Evolutionary conservation across 805 yeast species (phyloP).

Genomic region (Naumovozyma dairenensis): DNA sequence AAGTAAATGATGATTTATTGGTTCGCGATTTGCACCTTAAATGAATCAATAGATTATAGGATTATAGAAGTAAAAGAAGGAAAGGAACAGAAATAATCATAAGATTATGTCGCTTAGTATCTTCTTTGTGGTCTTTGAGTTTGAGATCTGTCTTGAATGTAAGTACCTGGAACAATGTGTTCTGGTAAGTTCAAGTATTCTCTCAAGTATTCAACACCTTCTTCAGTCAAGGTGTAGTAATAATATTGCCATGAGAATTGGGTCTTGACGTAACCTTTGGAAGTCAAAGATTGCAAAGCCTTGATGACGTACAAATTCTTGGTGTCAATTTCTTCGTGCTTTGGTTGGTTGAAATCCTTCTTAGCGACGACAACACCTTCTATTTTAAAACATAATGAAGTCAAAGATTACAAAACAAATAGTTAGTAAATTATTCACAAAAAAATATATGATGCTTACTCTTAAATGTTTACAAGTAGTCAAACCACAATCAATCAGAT

Average conservation of each 20-base stretch:
- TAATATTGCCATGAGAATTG: slow-evolving; percentile 99
- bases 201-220: slow-evolving; percentile 97
- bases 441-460: no score
- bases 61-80: no score
- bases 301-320: slow-evolving; percentile 96
- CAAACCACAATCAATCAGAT: no score
- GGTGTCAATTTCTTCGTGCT: slow-evolving; percentile 97
- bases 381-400: slow-evolving; percentile 25
- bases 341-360: slow-evolving; percentile 95
- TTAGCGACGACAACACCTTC: slow-evolving; percentile 99
- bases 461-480: no score
- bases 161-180: slow-evolving; percentile 96
- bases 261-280: slow-evolving; percentile 98
- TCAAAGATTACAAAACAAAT: neutral
- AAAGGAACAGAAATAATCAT: no score
- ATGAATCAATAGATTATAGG: no score
- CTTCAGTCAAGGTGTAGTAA: slow-evolving; percentile 99
- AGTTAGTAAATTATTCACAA: slow-evolving; percentile 21
- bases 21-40: no score
- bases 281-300: slow-evolving; percentile 98
- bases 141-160: slow-evolving; percentile 90
- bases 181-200: slow-evolving; percentile 98
- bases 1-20: no score
- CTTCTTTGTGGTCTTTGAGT: slow-evolving; percentile 53
- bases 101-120: no score